Evolutionary conservation across 148 eudicot species (phyloP), one percentile per base, ranked within the genome.

Genomic region (Pouteria glomerata): DNA sequence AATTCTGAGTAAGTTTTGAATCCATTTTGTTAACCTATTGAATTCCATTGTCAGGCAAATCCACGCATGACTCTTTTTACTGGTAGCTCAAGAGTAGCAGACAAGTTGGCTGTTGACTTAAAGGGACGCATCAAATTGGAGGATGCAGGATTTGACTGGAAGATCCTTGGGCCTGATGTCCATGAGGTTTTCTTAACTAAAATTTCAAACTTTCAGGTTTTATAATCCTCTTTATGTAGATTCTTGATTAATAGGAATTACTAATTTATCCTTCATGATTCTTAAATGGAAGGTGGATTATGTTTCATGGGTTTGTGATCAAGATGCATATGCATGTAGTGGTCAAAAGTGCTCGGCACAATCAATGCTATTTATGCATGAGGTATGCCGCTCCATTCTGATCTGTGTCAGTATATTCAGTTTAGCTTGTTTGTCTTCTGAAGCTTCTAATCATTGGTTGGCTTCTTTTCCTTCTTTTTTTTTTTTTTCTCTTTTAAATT

Each of bases 131-230:
- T 95, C 64, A 95, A 81, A 79, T 74, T 95, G 76, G 99, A 95
- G 80, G 99, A 95, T 84, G 97, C 99, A 61, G 99, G 99, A 55
- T 95, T 95, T 76, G 99, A 95, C 83, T 95, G 97, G 99, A 91
- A 95, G 77, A 84, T 95, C 75, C 88, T 95, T 35, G 99, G 99
- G 48, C 99, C 97, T 74, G 99, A 95, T 89, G 99, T 95, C 50
- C 83, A 88, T n/a, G 90, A 89, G 97, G 97, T 93, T 53, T 50
- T 24, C 33, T 39, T 39, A 71, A 30, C 56, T 81, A n/a, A 50
- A 51, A 56, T 34, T 26, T 70, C 63, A 26, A 30, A 26, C 4
- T 57, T 12, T 26, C 16, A 27, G 61, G 7, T 60, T 47, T 48
- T 39, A n/a, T 44, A 30, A 48, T 64, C 62, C 64, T 62, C 60